phyloP scores from a whole-genome alignment of 208 protist genomes.

The Trypanosoma theileri region DNA sequence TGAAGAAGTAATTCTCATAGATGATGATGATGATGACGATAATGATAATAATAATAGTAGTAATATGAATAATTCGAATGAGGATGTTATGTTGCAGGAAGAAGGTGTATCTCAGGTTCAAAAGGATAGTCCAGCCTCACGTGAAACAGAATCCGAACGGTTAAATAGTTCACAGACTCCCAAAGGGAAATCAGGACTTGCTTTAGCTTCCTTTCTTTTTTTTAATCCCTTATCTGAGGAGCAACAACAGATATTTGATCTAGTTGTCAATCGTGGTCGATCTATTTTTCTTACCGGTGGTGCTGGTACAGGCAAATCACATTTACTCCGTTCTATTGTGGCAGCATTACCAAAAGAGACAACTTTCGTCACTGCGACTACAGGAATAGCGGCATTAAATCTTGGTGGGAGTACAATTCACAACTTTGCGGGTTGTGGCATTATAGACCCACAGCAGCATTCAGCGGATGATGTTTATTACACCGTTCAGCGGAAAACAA shows the following conservation, averaged over 20 bases:
- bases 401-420: conserved; percentile 86
- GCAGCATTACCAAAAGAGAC: conserved; percentile 33
- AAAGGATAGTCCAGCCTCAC: too few relatives aligned
- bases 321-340: conserved; percentile 79
- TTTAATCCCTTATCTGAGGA: conserved; percentile 48
- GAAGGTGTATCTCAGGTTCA: too few relatives aligned
- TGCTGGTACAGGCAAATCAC: conserved; percentile 89
- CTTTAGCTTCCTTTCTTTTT: not conserved
- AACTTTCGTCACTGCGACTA: conserved; percentile 86
- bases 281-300: conserved; percentile 86
- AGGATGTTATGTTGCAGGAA: not conserved
- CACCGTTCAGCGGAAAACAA: conserved; percentile 28
- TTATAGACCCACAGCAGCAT: conserved; percentile 33
- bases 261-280: conserved; percentile 44
- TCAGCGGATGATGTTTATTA: conserved; percentile 32
- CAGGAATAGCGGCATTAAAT: conserved; percentile 86
- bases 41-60: not conserved
- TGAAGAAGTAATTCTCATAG: not conserved
- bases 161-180: not conserved
- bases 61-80: conserved; percentile 1
- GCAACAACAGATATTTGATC: conserved; percentile 53
- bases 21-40: conserved; percentile 7
- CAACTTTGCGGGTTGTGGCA: conserved; percentile 76
- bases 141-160: too few relatives aligned
- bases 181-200: not conserved